phyloP scores from a whole-genome alignment of 768 basidiomycete species.

The Russula sp. region DNA sequence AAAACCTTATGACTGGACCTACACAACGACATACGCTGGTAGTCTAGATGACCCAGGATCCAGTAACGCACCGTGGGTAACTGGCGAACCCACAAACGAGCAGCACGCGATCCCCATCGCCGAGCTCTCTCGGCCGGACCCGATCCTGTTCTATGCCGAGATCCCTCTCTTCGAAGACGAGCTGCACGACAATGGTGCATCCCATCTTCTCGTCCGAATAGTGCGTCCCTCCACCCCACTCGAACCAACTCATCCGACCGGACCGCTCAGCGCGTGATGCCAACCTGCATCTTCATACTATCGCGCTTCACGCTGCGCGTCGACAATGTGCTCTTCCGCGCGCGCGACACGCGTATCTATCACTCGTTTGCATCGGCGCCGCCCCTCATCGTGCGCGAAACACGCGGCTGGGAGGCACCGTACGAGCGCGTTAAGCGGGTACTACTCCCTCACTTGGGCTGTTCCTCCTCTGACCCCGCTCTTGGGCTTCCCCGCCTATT shows the following conservation, averaged over 20 bases:
- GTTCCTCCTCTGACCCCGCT: neutral
- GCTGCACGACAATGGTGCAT: constrained; percentile 93
- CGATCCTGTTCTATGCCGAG: constrained; percentile 97
- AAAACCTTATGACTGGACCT: constrained; percentile 98
- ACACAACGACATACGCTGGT: constrained; percentile 83
- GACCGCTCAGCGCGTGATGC: constrained; percentile 82
- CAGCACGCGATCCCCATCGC: constrained; percentile 72
- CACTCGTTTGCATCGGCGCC: constrained; percentile 66
- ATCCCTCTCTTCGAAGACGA: constrained; percentile 95
- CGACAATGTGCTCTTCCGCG: constrained; percentile 89
- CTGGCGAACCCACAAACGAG: constrained; percentile 51
- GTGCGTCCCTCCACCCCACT: constrained; percentile 44
- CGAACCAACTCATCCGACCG: neutral
- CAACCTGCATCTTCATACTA: constrained; percentile 87
- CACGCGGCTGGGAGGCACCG: constrained; percentile 85
- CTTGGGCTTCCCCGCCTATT: neutral
- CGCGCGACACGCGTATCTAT: constrained; percentile 84
- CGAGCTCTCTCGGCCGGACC: constrained; percentile 83
- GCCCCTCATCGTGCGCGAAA: constrained; percentile 68
- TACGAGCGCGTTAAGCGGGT: constrained; percentile 79
- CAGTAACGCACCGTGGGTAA: constrained; percentile 38
- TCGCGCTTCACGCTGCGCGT: constrained; percentile 89
- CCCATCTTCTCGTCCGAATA: constrained; percentile 76
- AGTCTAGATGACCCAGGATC: constrained; percentile 33
- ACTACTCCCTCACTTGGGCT: constrained; percentile 26